Conservation (phyloP, 306 rosid genomes). For the Vigna hirtella region DNA sequence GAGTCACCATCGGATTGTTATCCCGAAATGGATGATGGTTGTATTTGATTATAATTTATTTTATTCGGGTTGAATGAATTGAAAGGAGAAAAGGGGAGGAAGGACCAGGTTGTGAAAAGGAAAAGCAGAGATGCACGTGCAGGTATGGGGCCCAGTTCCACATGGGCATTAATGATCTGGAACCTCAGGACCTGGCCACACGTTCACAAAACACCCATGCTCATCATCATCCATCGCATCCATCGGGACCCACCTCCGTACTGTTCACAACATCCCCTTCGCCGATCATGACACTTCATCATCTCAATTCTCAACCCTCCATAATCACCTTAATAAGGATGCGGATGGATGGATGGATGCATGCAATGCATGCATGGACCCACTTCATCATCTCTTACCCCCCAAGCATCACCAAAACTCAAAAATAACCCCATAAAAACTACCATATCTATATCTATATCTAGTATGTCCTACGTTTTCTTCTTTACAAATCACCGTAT, state of each 20-base stretch:
- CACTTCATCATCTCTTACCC: conserved; percentile 31
- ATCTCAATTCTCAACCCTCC: neutral
- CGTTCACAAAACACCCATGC: conserved; percentile 55
- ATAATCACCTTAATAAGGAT: too few relatives aligned
- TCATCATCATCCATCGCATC: conserved; percentile 49
- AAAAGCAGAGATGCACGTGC: conserved; percentile 81
- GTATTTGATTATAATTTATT: too few relatives aligned
- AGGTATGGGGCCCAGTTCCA: conserved; percentile 73
- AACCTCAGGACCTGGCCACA: conserved; percentile 60
- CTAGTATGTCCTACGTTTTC: conserved; percentile 27
- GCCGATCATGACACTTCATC: conserved; percentile 56
- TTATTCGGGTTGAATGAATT: too few relatives aligned
- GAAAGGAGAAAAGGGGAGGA: too few relatives aligned
- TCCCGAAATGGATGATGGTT: too few relatives aligned
- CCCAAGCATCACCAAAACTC: conserved; percentile 2
- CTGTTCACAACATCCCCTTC: conserved; percentile 49
- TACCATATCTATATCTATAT: conserved; percentile 24
- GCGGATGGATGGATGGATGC: too few relatives aligned
- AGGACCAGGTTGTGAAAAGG: conserved; percentile 52
- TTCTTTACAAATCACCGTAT: neutral
- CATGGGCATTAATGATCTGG: conserved; percentile 76
- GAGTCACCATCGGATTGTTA: too few relatives aligned
- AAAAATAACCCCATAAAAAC: neutral
- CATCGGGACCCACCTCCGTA: conserved; percentile 59
- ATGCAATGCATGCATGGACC: conserved; percentile 35